Base-by-base conservation (phyloP, 768 basidiomycete genomes). In the Saitozyma podzolica region DNA sequence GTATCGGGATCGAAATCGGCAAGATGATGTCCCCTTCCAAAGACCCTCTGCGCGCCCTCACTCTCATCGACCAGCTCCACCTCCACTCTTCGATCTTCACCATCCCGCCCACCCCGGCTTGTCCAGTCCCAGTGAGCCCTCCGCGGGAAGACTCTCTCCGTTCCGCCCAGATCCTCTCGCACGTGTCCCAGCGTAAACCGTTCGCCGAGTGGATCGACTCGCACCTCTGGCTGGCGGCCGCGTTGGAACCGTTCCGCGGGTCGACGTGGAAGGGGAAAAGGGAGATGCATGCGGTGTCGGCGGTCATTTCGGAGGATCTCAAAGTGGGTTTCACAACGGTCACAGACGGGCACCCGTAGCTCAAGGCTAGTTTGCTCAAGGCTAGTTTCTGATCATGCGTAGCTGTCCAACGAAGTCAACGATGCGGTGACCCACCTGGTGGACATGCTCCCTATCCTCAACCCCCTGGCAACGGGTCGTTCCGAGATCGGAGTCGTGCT, bases 1-100 rank as follows among this genome's bases (percentile, higher is more conserved):
- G 96, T 16, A 86, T 93, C 6, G 94, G 94, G 0, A 89, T 89
- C 65, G 96, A 99, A 78, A 72, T 98, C 13, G 85, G 89, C 65
- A 99, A 98, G 78, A 98, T 97, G 90, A 84, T 98, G 76, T 87
- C 87, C 82, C 51, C 51, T 2, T 52, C 51, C 20, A 88, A 95
- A 88, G 84, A 91, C 74, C 92, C 96, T 0, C 77, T 90, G 5
- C 84, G 83, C 40, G 84, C 93, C 9, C 84, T 94, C 47, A 80
- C 86, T 65, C 81, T 93, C n/a, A 90, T 98, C 56, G 80, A 87
- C 63, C 81, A 85, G 9, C 82, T 97, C 13, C 84, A 83, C 7
- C 83, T 98, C 0, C 91, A 91, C 74, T 77, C 65, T 20, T 70
- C 77, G 29, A 76, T 82, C 54, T 81, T 81, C 72, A 60, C 61